These are phyloP conservation scores for Boletellus ananas DNA, from an alignment of 768 basidiomycete genomes.

Conservation along the genomic window DNA sequence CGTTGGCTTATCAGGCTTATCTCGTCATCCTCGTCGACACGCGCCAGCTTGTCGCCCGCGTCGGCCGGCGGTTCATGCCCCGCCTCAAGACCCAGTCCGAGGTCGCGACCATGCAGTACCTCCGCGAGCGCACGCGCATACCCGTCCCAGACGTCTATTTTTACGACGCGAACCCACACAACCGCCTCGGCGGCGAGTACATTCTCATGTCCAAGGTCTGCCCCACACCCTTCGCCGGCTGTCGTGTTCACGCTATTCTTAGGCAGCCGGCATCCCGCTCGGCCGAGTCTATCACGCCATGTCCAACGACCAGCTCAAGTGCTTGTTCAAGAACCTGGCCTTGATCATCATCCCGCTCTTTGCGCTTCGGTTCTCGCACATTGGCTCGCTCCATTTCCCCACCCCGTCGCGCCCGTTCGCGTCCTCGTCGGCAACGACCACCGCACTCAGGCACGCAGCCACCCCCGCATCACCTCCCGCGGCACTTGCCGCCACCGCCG, in stretches of 20 bases:
- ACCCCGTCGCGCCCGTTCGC: constrained; percentile 11
- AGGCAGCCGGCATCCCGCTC: constrained; percentile 76
- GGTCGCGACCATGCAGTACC: constrained; percentile 79
- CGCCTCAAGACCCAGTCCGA: constrained; percentile 85
- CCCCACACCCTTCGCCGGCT: constrained; percentile 9
- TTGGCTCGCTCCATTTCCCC: constrained; percentile 67
- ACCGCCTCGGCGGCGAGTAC: constrained; percentile 80
- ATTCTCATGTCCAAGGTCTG: constrained; percentile 83
- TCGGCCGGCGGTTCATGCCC: constrained; percentile 83
- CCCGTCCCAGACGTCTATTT: constrained; percentile 75
- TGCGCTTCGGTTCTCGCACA: constrained; percentile 68
- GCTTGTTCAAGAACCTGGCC: constrained; percentile 66
- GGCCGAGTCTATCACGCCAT: constrained; percentile 68
- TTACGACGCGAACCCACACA: constrained; percentile 81
- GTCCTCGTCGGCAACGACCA: constrained; percentile 26
- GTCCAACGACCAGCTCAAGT: constrained; percentile 58
- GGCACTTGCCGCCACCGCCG: too few species aligned
- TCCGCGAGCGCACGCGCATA: constrained; percentile 63
- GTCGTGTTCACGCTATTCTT: neutral
- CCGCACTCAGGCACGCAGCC: constrained; percentile 21
- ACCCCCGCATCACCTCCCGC: constrained; percentile 1
- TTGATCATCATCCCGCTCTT: constrained; percentile 68
- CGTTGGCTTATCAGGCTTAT: constrained; percentile 55
- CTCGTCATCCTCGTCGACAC: constrained; percentile 62
- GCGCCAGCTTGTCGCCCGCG: constrained; percentile 67